phyloP scores from a whole-genome alignment of 495 filamentous ascomycete genomes.

The Trichoderma virens region DNA sequence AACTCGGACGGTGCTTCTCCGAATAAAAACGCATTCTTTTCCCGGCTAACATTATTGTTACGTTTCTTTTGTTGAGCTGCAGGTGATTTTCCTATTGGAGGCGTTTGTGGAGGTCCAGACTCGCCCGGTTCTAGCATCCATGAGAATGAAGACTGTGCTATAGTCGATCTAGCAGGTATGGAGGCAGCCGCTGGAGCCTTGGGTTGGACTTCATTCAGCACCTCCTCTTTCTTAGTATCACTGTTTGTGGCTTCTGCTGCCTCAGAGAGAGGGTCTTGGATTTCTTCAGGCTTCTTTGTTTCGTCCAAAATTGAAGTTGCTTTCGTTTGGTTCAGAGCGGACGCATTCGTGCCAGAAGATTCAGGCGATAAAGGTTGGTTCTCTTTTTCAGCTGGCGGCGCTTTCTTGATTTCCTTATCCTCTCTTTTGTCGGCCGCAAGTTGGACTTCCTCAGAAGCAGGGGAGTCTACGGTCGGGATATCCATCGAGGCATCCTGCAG shows the following conservation, averaged over 20 bases:
- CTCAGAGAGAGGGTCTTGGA: conserved; percentile 10
- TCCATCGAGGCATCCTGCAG: conserved; percentile 55
- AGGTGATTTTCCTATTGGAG: not conserved
- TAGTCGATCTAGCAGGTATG: conserved; percentile 53
- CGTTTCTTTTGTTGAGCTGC: conserved; percentile 28
- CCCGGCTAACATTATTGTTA: conserved; percentile 37
- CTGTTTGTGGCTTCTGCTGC: not conserved
- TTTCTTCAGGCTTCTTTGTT: conserved; percentile 3
- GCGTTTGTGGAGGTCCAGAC: conserved; percentile 4
- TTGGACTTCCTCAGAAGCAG: conserved; percentile 41
- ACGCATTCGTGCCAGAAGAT: not conserved
- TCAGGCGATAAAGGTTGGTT: not conserved
- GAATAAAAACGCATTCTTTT: conserved; percentile 49
- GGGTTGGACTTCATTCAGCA: not conserved
- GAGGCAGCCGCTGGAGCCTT: conserved; percentile 17
- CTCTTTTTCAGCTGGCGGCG: not conserved
- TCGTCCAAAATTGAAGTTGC: not conserved
- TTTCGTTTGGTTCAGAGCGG: not conserved
- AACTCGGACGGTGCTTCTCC: conserved; percentile 37
- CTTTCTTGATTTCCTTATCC: not conserved
- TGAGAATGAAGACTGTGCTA: conserved; percentile 82
- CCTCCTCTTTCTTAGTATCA: not conserved
- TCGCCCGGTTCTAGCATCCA: conserved; percentile 77
- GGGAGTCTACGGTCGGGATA: conserved; percentile 10
- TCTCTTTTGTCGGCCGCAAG: not conserved